Base-by-base conservation (phyloP, 1,139 yeast genomes). In the Scheffersomyces stambukii region DNA sequence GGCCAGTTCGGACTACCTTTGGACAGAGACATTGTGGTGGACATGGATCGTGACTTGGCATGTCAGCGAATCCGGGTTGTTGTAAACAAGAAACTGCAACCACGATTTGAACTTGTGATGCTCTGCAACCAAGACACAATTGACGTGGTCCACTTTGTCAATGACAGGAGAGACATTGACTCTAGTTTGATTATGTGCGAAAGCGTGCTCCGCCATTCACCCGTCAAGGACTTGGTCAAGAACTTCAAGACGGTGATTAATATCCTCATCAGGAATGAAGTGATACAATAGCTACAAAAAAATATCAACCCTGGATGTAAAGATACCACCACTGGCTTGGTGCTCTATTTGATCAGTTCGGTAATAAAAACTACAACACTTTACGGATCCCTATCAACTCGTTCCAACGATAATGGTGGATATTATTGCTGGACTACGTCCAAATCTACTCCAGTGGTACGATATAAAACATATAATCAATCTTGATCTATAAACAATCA, bases 11-110 rank as follows among this genome's bases (percentile, higher is more conserved):
- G 37, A 8, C 23, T 28, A 10, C 23, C 17, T 3, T 17, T 27
- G 19, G 24, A 28, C 10, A 31, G 23, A n/a, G 25, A 36, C 3
- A 30, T 48, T 1, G 30, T 48, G 3, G 19, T 23, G 9, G 36
- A 36, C 14, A 32, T 54, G 3, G 48, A 45, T 4, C 45, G 48
- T 17, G 66, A 59, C 37, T 36, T 57, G 11, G 49, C 43, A 28
- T 54, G 61, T 35, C 46, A 46, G 16, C 27, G 54, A 21, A 46
- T 57, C 3, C 25, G 30, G 3, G 9, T 55, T n/a, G 8, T 41
- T 2, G 16, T 18, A 11, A 19, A 27, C n/a, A 21, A 16, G 18
- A 20, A 18, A n/a, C 14, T 28, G 9, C 20, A 21, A 23, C 10
- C 21, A 10, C 21, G 10, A 21, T 28, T 17, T 24, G 37, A 38